Evolutionary conservation across 2,329 filamentous ascomycete species (phyloP).

Genomic region (Peltaster fructicola): DNA sequence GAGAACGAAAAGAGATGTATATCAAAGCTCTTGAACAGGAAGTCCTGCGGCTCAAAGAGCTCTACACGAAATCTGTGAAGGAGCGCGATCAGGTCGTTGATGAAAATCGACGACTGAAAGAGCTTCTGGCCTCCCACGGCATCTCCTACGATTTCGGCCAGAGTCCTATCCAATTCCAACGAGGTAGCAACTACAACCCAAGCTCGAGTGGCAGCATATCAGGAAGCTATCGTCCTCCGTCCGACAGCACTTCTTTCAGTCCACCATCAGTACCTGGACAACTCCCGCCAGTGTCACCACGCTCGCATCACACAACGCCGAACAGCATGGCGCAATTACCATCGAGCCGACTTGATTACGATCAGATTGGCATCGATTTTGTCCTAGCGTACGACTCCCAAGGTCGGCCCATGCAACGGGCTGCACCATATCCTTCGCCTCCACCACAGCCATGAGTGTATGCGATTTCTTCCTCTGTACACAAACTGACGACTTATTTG

Average conservation of each 20-base stretch:
- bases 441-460: slow-evolving; percentile 25
- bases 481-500: slow-evolving; percentile 11
- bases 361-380: slow-evolving; percentile 76
- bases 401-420: slow-evolving; percentile 14
- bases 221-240: slow-evolving; percentile 39
- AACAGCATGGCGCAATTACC: slow-evolving; percentile 13
- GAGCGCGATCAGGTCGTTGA: slow-evolving; percentile 60
- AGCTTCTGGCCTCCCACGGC: slow-evolving; percentile 40
- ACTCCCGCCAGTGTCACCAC: slow-evolving; percentile 17
- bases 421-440: slow-evolving; percentile 43
- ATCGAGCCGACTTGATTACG: slow-evolving; percentile 43
- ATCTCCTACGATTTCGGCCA: slow-evolving; percentile 35
- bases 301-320: no score
- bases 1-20: slow-evolving; percentile 90
- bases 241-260: slow-evolving; percentile 30
- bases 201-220: slow-evolving; percentile 40
- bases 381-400: slow-evolving; percentile 61
- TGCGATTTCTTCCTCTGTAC: slow-evolving; percentile 1
- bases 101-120: slow-evolving; percentile 62
- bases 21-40: slow-evolving; percentile 89
- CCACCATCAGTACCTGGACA: slow-evolving; percentile 21
- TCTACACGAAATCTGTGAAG: slow-evolving; percentile 54
- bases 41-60: slow-evolving; percentile 72
- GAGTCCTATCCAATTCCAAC: slow-evolving; percentile 19
- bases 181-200: slow-evolving; percentile 23